Evolutionary conservation across 2,329 filamentous ascomycete genomes (phyloP), one percentile per base, ranked within the genome.

Genomic region (Lasiodiplodia sp.): DNA sequence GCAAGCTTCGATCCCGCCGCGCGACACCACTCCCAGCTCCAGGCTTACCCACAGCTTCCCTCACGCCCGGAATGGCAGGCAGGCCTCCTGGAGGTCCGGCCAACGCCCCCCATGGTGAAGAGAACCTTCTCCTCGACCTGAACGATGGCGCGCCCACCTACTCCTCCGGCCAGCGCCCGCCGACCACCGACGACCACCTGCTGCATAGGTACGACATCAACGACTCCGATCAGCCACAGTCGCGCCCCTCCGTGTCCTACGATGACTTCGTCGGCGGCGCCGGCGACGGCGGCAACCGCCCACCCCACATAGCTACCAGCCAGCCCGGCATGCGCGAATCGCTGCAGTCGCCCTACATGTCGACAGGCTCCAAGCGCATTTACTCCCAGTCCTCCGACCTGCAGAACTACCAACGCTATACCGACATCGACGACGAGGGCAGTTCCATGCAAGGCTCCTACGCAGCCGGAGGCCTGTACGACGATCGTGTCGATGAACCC

Each of bases 401-500:
- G 70, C 86, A 91, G 77, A 96, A 97, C 81, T 98, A 97, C 81
- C 91, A 94, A 78, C 88, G 93, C 71, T 98, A 99, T 77, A 95
- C 94, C 57, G 94, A 97, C 80, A 86, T 92, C 69, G 92, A 96
- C 75, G 90, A 93, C 70, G 94, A 97, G 76, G 89, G 89, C 71
- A 89, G 91, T 71, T 93, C 92, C 5, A 82, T 84, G 71, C 91
- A 91, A 70, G 86, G 84, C 68, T 97, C 96, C 81, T 96, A 97
- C 75, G 89, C 93, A 71, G 88, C 91, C 53, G 84, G 87, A 18
- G 81, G 86, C 56, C 82, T 85, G 58, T 87, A 89, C 68, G 89
- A 91, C 72, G 82, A 82, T 72, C 75, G 74, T 72, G 25, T 28
- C 51, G 67, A 63, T n/a, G 67, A 68, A 6, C 25, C 37, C 2